These are phyloP conservation scores for Citrullus colocynthis DNA, from an alignment of 306 rosid genomes.

Conservation along the genomic window DNA sequence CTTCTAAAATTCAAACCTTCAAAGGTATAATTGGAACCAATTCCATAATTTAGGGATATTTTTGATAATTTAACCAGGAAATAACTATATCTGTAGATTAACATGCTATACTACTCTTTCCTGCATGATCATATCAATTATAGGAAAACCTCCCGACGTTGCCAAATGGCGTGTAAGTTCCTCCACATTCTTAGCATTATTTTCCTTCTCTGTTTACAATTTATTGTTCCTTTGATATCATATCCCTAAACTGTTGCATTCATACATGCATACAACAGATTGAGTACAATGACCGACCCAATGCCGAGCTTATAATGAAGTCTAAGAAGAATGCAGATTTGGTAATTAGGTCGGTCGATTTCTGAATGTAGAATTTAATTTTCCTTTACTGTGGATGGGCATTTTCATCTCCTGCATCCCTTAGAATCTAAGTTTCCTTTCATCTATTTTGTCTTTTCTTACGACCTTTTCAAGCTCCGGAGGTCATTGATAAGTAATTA, in stretches of 20 bases:
- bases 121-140: background rate
- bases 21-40: no score
- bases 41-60: no score
- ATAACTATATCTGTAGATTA: background rate
- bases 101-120: background rate
- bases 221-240: background rate
- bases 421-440: background rate
- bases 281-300: slow-evolving; percentile 72
- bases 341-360: slow-evolving; percentile 60
- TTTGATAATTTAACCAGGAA: background rate
- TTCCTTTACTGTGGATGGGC: background rate
- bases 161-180: slow-evolving; percentile 68
- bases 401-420: background rate
- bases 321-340: slow-evolving; percentile 69
- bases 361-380: slow-evolving; percentile 22
- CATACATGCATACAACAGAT: slow-evolving; percentile 33
- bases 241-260: background rate
- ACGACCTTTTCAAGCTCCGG: background rate
- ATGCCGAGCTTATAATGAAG: slow-evolving; percentile 69
- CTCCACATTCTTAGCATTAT: background rate
- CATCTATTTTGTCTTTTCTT: background rate
- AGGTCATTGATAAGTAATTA: background rate
- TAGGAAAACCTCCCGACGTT: slow-evolving; percentile 60
- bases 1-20: no score
- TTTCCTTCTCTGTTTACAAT: background rate